Percentiles rank a stretch among this genome's conserved stretches.
These are phyloP conservation scores for Singerocomus rubriflavus DNA, from an alignment of 1,284 basidiomycete genomes.

Conservation along the genomic window DNA sequence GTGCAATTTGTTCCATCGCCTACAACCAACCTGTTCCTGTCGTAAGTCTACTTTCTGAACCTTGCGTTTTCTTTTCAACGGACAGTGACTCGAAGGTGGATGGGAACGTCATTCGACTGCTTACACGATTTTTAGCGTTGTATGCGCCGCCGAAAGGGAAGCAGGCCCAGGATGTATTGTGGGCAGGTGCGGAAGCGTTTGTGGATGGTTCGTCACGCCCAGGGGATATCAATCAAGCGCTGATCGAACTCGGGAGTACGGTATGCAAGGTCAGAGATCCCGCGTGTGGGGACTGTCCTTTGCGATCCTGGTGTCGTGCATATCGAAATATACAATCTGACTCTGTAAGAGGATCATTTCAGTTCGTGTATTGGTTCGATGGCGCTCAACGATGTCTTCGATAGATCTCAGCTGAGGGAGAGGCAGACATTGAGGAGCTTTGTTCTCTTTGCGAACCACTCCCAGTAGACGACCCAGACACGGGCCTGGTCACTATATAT, in stretches of 20 bases:
- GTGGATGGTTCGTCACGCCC: slow-evolving; percentile 55
- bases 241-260: slow-evolving; percentile 87
- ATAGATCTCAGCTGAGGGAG: slow-evolving; percentile 12
- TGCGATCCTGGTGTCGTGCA: slow-evolving; percentile 67
- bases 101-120: slow-evolving; percentile 85
- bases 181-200: slow-evolving; percentile 71
- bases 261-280: slow-evolving; percentile 86
- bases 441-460: slow-evolving; percentile 75
- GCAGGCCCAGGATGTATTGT: slow-evolving; percentile 74
- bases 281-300: slow-evolving; percentile 68
- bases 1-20: slow-evolving; percentile 88
- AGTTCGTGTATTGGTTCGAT: background rate
- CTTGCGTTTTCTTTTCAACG: background rate
- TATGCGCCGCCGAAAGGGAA: slow-evolving; percentile 82
- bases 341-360: slow-evolving; percentile 4
- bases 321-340: slow-evolving; percentile 36
- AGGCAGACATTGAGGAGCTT: slow-evolving; percentile 68
- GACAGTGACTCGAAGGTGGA: slow-evolving; percentile 58
- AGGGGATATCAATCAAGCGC: slow-evolving; percentile 86
- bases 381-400: slow-evolving; percentile 1
- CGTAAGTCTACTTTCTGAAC: slow-evolving; percentile 43
- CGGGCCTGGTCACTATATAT: slow-evolving; percentile 60
- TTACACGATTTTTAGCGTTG: slow-evolving; percentile 79
- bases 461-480: slow-evolving; percentile 30
- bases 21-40: slow-evolving; percentile 83